Conservation (phyloP, 2,329 filamentous ascomycete genomes). For the Pseudogymnoascus sp. region DNA sequence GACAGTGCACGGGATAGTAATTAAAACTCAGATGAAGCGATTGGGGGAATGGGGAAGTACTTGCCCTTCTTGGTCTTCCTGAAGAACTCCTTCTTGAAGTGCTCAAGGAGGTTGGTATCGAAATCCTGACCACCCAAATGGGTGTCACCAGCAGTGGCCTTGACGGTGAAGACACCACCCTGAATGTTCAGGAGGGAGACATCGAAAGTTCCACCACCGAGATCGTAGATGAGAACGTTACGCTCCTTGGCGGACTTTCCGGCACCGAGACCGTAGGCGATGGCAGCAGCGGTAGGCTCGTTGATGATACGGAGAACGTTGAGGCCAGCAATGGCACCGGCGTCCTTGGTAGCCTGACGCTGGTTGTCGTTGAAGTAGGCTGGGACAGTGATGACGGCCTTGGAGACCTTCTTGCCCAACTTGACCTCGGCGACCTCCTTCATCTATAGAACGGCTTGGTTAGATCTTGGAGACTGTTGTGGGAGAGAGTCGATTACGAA, state of each 20-base stretch:
- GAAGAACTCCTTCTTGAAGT: constrained; percentile 94
- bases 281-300: constrained; percentile 96
- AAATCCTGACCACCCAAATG: constrained; percentile 95
- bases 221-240: constrained; percentile 99
- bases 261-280: constrained; percentile 93
- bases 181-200: constrained; percentile 98
- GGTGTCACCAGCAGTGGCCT: constrained; percentile 95
- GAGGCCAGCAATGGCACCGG: constrained; percentile 91
- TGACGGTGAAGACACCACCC: constrained; percentile 98
- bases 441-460: constrained; percentile 54
- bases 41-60: no score
- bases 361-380: constrained; percentile 99
- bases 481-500: constrained; percentile 33
- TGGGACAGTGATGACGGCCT: constrained; percentile 97
- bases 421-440: constrained; percentile 98
- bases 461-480: neutral
- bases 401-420: constrained; percentile 97
- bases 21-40: no score
- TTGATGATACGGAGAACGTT: constrained; percentile 99
- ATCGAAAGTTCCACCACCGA: constrained; percentile 99
- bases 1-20: neutral
- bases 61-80: constrained; percentile 63
- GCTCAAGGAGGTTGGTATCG: constrained; percentile 88
- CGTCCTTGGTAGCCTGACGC: constrained; percentile 98
- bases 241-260: constrained; percentile 97